Conservation (phyloP, 1,284 basidiomycete species). For the Cryptococcus sp. region DNA sequence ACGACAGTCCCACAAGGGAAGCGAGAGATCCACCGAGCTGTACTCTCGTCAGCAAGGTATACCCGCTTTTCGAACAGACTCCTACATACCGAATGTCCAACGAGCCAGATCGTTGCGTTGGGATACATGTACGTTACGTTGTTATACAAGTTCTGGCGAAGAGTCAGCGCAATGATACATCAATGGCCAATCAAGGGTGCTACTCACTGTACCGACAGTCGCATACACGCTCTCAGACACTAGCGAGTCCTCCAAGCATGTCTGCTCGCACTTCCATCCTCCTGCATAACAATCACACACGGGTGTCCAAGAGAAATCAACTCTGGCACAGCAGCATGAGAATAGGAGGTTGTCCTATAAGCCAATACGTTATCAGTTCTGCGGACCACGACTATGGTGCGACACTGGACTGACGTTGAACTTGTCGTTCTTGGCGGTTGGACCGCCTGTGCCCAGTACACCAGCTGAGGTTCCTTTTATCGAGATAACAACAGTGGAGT, state of each 20-base stretch:
- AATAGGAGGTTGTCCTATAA: slow-evolving; percentile 85
- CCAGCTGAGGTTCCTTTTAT: slow-evolving; percentile 92
- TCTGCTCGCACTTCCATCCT: slow-evolving; percentile 77
- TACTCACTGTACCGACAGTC: slow-evolving; percentile 63
- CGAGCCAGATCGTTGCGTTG: slow-evolving; percentile 86
- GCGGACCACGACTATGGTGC: background rate
- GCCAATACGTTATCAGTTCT: background rate
- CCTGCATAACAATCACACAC: slow-evolving; percentile 90
- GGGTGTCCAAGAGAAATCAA: slow-evolving; percentile 92
- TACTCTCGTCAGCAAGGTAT: background rate
- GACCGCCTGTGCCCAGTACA: slow-evolving; percentile 75
- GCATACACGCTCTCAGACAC: slow-evolving; percentile 80
- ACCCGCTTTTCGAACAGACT: background rate
- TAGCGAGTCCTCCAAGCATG: slow-evolving; percentile 77
- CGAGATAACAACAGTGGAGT: slow-evolving; percentile 81
- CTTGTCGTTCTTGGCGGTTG: slow-evolving; percentile 88
- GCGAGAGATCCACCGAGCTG: slow-evolving; percentile 80
- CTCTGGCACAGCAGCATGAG: slow-evolving; percentile 93
- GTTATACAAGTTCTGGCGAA: slow-evolving; percentile 78
- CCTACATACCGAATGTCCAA: slow-evolving; percentile 70
- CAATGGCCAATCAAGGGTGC: background rate
- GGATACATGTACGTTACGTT: slow-evolving; percentile 94
- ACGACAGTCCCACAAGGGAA: slow-evolving; percentile 83
- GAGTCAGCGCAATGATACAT: background rate
- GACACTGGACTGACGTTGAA: slow-evolving; percentile 60